Base-by-base conservation (phyloP, 768 basidiomycete genomes). In the Pleurotus salmoneostramineus region DNA sequence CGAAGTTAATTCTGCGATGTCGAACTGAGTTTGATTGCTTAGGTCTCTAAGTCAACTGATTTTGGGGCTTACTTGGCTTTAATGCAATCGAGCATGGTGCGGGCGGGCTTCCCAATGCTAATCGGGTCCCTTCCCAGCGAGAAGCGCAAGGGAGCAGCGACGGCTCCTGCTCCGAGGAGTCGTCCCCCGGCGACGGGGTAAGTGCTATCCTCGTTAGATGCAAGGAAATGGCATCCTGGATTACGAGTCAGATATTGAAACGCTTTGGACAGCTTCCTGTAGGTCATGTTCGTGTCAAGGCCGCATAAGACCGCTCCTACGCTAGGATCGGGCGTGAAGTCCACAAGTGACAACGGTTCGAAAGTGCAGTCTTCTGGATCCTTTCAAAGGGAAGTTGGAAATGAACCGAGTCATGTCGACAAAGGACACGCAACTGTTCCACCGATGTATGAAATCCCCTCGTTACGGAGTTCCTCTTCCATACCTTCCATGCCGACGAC, bases 301-400 rank as follows among this genome's bases (percentile, higher is more conserved):
- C 96, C 96, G 68, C 94, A 95, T n/a, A 98, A 78, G 11, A 99
- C 96, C 7, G 92, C 95, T n/a, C 82, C 89, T 51, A 99, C 85
- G 52, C 80, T 74, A 5, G 89, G 84, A 69, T 98, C 96, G 4
- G 82, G 73, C 2, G 77, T 79, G 72, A 92, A 96, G 61, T 84
- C 72, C 46, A 79, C 77, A n/a, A 89, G 74, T 35, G 78, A 78
- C 69, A 95, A 88, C 2, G 83, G 76, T 40, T 76, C 81, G 44
- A 93, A 79, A 2, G 87, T 89, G 69, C 86, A 84, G 66, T 98
- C 95, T 36, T 77, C 84, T 31, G 93, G 90, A 68, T 95, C 89
- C 95, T 97, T 42, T 43, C 66, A 21, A 56, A 36, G 50, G 44
- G 35, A 56, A 52, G 57, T 57, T 21, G 37, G 15, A 33, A 14